Conservation (phyloP, 352 stramenopile species). For the Globisporangium rhizosaccharum region DNA sequence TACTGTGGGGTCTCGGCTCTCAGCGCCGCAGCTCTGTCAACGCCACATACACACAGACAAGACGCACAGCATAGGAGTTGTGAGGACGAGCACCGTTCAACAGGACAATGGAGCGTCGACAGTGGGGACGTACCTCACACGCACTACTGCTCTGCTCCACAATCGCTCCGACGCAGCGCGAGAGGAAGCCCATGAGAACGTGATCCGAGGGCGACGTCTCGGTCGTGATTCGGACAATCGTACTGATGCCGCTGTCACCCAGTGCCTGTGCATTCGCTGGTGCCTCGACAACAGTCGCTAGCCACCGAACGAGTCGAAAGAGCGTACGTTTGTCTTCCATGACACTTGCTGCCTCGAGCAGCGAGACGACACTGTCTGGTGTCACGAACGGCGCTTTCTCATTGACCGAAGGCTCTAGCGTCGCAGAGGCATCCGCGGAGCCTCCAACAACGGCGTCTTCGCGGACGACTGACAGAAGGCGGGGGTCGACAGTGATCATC, state of each 20-base stretch:
- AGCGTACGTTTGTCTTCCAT: constrained; percentile 12
- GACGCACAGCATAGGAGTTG: neutral
- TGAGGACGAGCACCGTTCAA: neutral
- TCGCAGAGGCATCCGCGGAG: neutral
- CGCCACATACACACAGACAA: neutral
- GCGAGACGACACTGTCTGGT: constrained; percentile 23
- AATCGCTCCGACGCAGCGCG: constrained; percentile 38
- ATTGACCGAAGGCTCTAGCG: neutral
- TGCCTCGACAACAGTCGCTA: constrained; percentile 34
- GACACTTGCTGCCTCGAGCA: constrained; percentile 25
- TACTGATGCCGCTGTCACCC: constrained; percentile 23
- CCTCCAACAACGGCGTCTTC: constrained; percentile 1
- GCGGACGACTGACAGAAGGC: constrained; percentile 10
- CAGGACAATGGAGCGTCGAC: neutral
- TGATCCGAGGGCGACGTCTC: constrained; percentile 17
- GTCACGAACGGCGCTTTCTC: constrained; percentile 29
- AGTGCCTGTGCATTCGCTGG: constrained; percentile 34
- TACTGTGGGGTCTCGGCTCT: constrained; percentile 23
- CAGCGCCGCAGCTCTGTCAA: constrained; percentile 25
- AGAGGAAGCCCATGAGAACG: constrained; percentile 36
- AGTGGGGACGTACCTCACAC: constrained; percentile 31
- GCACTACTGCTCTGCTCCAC: constrained; percentile 23
- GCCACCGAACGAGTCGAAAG: constrained; percentile 52
- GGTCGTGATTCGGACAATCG: constrained; percentile 33
- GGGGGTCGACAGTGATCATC: constrained; percentile 11